Percentiles rank a stretch among this genome's conserved stretches.
These are phyloP conservation scores for Salix dunnii DNA, from an alignment of 345 rosid genomes.

Conservation along the genomic window DNA sequence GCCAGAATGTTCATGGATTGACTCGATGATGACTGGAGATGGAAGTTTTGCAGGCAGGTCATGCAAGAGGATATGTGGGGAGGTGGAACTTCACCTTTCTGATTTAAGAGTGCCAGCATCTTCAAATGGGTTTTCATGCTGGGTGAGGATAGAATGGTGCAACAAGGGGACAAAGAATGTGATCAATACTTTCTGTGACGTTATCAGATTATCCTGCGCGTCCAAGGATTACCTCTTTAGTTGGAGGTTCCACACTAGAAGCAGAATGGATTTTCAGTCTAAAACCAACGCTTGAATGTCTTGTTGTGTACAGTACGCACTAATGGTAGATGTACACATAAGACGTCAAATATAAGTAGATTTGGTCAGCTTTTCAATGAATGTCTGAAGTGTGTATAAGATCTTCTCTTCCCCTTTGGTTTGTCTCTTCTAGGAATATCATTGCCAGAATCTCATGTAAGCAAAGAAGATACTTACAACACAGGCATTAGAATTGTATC, in stretches of 20 bases:
- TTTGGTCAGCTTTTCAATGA: conserved; percentile 16
- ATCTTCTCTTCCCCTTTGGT: neutral
- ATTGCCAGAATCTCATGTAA: neutral
- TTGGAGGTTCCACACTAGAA: conserved; percentile 72
- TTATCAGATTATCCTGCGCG: conserved; percentile 48
- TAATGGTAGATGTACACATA: conserved; percentile 3
- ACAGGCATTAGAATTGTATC: neutral
- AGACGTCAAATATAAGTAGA: conserved; percentile 5
- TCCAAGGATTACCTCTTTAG: conserved; percentile 62
- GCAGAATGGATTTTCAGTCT: conserved; percentile 33
- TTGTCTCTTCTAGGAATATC: neutral
- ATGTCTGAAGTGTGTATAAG: neutral
- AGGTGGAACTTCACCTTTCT: conserved; percentile 54
- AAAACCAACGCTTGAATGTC: conserved; percentile 23
- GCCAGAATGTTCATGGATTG: conserved; percentile 92
- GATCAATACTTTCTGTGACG: conserved; percentile 65
- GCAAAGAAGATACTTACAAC: neutral
- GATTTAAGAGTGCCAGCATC: conserved; percentile 36
- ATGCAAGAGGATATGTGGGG: conserved; percentile 74
- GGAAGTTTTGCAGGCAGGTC: conserved; percentile 20
- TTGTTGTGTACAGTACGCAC: neutral
- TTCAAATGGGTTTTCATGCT: conserved; percentile 68
- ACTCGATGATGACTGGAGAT: conserved; percentile 41
- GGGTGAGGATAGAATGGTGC: conserved; percentile 91
- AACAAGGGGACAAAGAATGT: conserved; percentile 46